phyloP scores from a whole-genome alignment of 306 rosid species.

The Begonia loranthoides region DNA sequence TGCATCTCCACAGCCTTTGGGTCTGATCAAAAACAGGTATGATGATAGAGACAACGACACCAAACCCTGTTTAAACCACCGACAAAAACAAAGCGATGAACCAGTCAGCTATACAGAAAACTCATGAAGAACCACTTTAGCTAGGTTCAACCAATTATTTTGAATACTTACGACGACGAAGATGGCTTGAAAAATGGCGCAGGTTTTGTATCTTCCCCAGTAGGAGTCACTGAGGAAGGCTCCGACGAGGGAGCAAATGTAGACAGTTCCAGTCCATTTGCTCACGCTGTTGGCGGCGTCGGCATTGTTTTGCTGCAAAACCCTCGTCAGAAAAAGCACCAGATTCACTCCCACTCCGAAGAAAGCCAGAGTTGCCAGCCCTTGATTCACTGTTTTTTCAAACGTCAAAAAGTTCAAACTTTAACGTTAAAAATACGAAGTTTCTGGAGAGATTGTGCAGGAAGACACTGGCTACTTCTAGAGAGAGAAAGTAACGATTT shows the following conservation, averaged over 20 bases:
- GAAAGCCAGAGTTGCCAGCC: constrained; percentile 80
- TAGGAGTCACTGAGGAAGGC: constrained; percentile 94
- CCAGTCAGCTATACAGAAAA: too few species aligned
- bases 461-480: too few species aligned
- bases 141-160: not conserved
- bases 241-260: constrained; percentile 93
- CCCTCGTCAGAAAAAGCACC: constrained; percentile 81
- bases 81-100: too few species aligned
- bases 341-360: constrained; percentile 90
- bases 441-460: too few species aligned
- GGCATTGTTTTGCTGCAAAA: constrained; percentile 68
- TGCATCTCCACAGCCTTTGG: constrained; percentile 72
- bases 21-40: constrained; percentile 62
- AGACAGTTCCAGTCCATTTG: constrained; percentile 96
- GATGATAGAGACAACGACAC: constrained; percentile 60
- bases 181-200: constrained; percentile 74
- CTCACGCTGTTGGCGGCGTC: constrained; percentile 84
- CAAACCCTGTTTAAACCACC: constrained; percentile 43
- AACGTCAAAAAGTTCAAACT: constrained; percentile 14
- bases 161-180: constrained; percentile 60
- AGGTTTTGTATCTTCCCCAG: constrained; percentile 90
- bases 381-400: constrained; percentile 71
- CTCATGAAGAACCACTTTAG: too few species aligned
- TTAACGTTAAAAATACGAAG: too few species aligned
- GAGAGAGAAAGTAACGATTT: not conserved